Evolutionary conservation across 106 monocot genomes (phyloP), one percentile per base, ranked within the genome.

Genomic region (Dendrobium chrysotoxum): DNA sequence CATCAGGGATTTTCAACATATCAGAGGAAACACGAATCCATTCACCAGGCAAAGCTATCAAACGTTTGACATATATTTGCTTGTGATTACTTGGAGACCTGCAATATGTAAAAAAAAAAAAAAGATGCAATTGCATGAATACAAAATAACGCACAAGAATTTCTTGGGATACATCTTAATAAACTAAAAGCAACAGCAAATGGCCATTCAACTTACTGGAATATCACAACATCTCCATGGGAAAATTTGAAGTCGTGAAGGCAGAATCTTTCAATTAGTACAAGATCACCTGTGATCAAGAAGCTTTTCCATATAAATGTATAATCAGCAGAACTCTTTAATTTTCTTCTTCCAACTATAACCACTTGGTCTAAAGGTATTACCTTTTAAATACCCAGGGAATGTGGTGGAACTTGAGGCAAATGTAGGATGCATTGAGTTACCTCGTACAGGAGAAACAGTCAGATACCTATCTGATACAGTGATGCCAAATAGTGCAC

Each of bases 21-120:
- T 96, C 94, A 80, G 75, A 78, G 6, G 91, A 87, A 82, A 89
- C 40, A 75, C 78, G 80, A 78, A 96, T 81, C 93, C 93, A 94
- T 21, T 96, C 93, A 44, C 93, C 96, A 12, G 96, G 89, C 45
- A 96, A 86, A n/a, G 84, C 96, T 81, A 94, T 87, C 78, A 94
- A 44, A 85, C 96, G 87, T 85, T 94, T 94, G 7, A 94, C 87
- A 79, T 80, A 82, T 16, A 44, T 84, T 76, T 85, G 78, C 78
- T 72, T 90, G 64, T 92, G 83, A 64, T 96, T 66, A 65, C 20
- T 82, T 20, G 90, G 92, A 50, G 79, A 84, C 47, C 96, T 96
- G 80, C 40, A 85, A 47, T 78, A 54, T 54, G 18, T 21, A 17
- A 44, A 73, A 16, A 68, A 76, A 71, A 42, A 53, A 23, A 46